Evolutionary conservation across 208 protist genomes (phyloP).

Genomic region (Entamoeba moshkovskii): DNA sequence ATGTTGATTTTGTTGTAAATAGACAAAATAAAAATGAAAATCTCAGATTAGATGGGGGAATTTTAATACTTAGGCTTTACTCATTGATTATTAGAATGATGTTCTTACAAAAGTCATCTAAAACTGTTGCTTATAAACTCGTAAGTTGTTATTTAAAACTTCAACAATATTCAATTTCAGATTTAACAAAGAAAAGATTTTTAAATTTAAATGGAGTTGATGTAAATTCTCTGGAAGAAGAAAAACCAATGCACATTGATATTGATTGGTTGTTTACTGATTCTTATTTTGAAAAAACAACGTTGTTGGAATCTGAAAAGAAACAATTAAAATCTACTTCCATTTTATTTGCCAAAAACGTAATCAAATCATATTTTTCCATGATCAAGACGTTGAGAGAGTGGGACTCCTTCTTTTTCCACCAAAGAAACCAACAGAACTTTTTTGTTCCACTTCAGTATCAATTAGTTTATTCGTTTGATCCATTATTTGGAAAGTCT

Average conservation of each 20-base stretch:
- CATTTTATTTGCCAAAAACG: not conserved
- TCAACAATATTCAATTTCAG: no score
- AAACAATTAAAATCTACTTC: not conserved
- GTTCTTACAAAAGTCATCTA: not conserved
- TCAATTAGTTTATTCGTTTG: not conserved
- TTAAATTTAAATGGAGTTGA: no score
- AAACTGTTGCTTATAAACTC: not conserved
- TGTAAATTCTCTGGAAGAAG: no score
- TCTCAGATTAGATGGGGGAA: not conserved
- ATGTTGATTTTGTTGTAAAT: not conserved
- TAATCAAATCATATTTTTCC: not conserved
- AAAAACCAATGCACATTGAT: not conserved
- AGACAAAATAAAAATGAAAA: not conserved
- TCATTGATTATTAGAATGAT: not conserved
- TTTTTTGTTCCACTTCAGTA: not conserved
- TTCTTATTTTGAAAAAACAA: not conserved
- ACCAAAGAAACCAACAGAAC: not conserved
- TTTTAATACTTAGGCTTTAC: not conserved
- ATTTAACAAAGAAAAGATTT: no score
- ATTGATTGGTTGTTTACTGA: not conserved
- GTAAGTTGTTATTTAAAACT: no score
- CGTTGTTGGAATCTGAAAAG: not conserved
- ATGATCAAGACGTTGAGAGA: not conserved
- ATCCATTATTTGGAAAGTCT: not conserved
- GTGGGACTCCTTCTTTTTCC: not conserved